These are phyloP conservation scores for Yamadazyma triangularis DNA, from an alignment of 1,139 yeast genomes.

Conservation along the genomic window DNA sequence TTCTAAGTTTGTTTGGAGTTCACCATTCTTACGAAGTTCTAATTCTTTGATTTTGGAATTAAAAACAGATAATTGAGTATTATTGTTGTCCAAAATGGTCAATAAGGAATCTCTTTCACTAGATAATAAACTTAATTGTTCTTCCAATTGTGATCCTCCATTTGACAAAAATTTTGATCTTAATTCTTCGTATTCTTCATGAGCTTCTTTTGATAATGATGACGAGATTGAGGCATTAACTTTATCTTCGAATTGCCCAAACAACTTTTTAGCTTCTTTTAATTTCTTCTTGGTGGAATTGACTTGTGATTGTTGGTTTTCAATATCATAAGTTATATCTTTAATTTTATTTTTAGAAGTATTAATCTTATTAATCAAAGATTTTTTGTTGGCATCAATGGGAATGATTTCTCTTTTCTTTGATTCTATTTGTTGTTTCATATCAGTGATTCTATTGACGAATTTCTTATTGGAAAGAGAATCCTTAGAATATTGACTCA, in stretches of 20 bases:
- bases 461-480: slow-evolving; percentile 39
- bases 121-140: slow-evolving; percentile 36
- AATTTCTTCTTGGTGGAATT: slow-evolving; percentile 45
- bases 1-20: slow-evolving; percentile 25
- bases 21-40: slow-evolving; percentile 26
- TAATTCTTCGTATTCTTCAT: slow-evolving; percentile 56
- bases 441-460: slow-evolving; percentile 33
- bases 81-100: slow-evolving; percentile 34
- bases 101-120: slow-evolving; percentile 44
- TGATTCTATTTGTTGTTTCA: slow-evolving; percentile 38
- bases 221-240: slow-evolving; percentile 21
- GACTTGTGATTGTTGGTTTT: slow-evolving; percentile 46
- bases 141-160: slow-evolving; percentile 60
- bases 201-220: slow-evolving; percentile 45
- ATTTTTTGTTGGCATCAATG: slow-evolving; percentile 48
- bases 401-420: slow-evolving; percentile 53
- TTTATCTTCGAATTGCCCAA: slow-evolving; percentile 38
- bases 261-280: slow-evolving; percentile 39
- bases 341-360: slow-evolving; percentile 48
- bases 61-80: slow-evolving; percentile 42
- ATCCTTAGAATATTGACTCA: slow-evolving; percentile 45
- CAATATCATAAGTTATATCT: slow-evolving; percentile 50
- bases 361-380: slow-evolving; percentile 43
- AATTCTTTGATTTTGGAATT: slow-evolving; percentile 33
- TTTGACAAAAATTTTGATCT: slow-evolving; percentile 53